These are phyloP conservation scores for Trichoderma sp. DNA, from an alignment of 2,329 filamentous ascomycete species.

Conservation along the genomic window DNA sequence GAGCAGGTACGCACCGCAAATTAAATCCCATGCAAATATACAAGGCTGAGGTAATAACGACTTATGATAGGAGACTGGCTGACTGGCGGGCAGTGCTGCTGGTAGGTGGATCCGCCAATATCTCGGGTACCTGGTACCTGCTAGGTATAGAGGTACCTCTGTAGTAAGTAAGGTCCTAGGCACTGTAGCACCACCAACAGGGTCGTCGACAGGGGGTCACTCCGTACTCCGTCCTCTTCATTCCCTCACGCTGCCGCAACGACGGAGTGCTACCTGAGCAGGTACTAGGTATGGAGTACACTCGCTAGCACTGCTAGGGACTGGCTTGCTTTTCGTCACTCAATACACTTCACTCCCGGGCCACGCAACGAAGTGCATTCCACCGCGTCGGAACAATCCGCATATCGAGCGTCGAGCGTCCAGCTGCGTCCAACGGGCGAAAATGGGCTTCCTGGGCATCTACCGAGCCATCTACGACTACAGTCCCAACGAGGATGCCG, in stretches of 20 bases:
- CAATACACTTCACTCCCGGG: conserved; percentile 8
- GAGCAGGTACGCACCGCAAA: not conserved
- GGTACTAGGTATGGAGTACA: conserved; percentile 8
- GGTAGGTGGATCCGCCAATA: not conserved
- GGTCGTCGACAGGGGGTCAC: conserved; percentile 3
- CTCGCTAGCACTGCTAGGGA: conserved; percentile 14
- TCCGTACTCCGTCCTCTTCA: conserved; percentile 1
- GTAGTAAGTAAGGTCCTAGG: too few relatives aligned
- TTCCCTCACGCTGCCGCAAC: not conserved
- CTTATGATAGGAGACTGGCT: not conserved
- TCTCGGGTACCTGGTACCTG: too few relatives aligned
- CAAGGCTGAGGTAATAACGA: not conserved
- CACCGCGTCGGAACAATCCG: conserved; percentile 20
- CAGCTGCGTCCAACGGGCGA: conserved; percentile 25
- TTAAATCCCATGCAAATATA: too few relatives aligned
- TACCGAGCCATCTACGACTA: conserved; percentile 94
- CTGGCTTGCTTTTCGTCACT: conserved; percentile 11
- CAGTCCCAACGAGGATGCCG: conserved; percentile 77
- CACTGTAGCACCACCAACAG: not conserved
- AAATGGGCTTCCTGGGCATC: conserved; percentile 88
- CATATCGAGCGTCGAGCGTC: conserved; percentile 18
- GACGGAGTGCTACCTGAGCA: not conserved
- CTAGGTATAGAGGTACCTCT: too few relatives aligned
- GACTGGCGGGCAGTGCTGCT: not conserved
- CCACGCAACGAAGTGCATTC: conserved; percentile 13